A percentile compares a stretch with the other conserved stretches of the same genome.
Conservation (phyloP, 768 basidiomycete species). For the Lentinula raphanica region DNA sequence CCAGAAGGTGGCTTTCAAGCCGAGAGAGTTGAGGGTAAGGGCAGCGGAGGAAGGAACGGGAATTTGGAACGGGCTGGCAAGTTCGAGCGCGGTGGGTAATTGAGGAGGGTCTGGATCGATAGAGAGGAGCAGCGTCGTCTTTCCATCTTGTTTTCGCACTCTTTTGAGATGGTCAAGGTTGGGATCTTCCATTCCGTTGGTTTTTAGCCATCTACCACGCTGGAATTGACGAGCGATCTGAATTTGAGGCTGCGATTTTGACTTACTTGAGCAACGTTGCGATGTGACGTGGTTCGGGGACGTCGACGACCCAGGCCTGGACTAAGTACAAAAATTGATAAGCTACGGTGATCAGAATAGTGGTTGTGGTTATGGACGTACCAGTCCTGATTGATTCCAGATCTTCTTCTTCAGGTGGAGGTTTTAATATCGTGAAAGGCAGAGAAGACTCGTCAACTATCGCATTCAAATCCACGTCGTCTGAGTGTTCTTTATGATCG, state of each 20-base stretch:
- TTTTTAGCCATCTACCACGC: conserved; percentile 61
- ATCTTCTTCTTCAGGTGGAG: conserved; percentile 60
- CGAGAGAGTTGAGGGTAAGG: conserved; percentile 58
- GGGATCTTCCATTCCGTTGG: conserved; percentile 52
- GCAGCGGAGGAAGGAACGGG: conserved; percentile 66
- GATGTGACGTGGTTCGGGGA: conserved; percentile 56
- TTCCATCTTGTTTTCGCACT: conserved; percentile 49
- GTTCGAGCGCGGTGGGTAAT: conserved; percentile 43
- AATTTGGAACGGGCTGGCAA: conserved; percentile 49
- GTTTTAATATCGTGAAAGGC: conserved; percentile 61
- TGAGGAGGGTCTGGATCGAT: conserved; percentile 32
- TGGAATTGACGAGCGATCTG: not conserved
- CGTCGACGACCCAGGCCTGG: conserved; percentile 73
- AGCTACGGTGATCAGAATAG: not conserved
- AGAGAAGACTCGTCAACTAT: conserved; percentile 53
- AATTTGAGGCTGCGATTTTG: not conserved
- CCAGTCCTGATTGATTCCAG: conserved; percentile 52
- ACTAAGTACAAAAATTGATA: conserved; percentile 31
- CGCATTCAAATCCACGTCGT: conserved; percentile 29
- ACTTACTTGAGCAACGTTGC: conserved; percentile 59
- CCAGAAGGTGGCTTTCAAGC: conserved; percentile 74
- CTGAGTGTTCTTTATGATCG: not conserved
- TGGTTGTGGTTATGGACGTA: conserved; percentile 18
- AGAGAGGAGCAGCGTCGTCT: conserved; percentile 52
- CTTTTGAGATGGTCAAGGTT: conserved; percentile 73